Base-by-base conservation (phyloP, 1,139 yeast genomes). In the Geotrichum klebahnii region DNA sequence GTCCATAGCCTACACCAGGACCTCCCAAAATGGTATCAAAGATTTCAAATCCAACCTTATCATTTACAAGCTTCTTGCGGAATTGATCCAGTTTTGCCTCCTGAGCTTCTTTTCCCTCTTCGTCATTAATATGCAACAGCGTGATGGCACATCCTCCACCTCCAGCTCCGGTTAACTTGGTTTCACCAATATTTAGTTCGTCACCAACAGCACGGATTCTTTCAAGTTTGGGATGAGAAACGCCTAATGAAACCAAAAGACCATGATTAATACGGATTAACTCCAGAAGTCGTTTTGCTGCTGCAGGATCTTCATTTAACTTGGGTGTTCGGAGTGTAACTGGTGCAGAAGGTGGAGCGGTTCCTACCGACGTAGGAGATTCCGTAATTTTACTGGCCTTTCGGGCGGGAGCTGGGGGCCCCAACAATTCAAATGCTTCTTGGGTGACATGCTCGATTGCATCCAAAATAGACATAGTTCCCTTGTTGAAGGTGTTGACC, bases 141-240 rank as follows among this genome's bases (percentile, higher is more conserved):
- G 97, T 92, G 51, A 94, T 84, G 17, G 97, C 96, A 71, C 99
- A 92, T 1, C 99, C 99, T 41, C 99, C 99, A 17, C 98, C 98
- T 23, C 99, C 99, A 0, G 98, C 98, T 39, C 99, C 99, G 0
- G 98, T 92, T 54, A 92, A 75, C 67, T 92, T 92, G 1, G 99
- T 90, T 53, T 86, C 82, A 5, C 99, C 99, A 32, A 92, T 68
- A 1, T 71, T 64, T 51, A 79, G 63, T 41, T 72, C 74, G 61
- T 84, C 90, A 22, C 86, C 77, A 17, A 81, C 71, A 22, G 78
- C 70, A 59, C 81, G 82, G 44, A 90, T 79, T 48, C 74, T 72
- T 64, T 92, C 98, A 53, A 92, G 73, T 17, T 84, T 75, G 3
- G 97, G 95, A 66, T 94, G 98, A 12, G 95, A 84, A 5, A 94